Evolutionary conservation across 2,329 filamentous ascomycete species (phyloP).

Genomic region (Xylariaceae sp.): DNA sequence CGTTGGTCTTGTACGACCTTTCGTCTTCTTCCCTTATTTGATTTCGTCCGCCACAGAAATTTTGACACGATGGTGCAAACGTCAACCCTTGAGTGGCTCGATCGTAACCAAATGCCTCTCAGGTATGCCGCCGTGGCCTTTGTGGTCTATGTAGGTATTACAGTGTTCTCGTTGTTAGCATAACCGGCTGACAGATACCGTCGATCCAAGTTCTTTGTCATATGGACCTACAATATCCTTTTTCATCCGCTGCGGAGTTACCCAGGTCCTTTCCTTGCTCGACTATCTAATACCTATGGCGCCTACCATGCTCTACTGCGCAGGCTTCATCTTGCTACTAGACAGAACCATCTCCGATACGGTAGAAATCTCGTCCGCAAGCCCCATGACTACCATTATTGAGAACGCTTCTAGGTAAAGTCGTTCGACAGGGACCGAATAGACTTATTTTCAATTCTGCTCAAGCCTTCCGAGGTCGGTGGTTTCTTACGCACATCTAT

Average conservation of each 20-base stretch:
- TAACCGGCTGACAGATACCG: too few species aligned
- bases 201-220: too few species aligned
- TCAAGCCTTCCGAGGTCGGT: constrained; percentile 4
- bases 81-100: too few species aligned
- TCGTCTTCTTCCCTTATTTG: too few species aligned
- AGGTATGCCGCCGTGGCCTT: too few species aligned
- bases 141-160: too few species aligned
- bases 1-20: too few species aligned
- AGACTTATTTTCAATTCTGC: constrained; percentile 6
- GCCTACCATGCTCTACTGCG: neutral
- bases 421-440: constrained; percentile 3
- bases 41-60: too few species aligned
- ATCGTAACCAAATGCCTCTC: too few species aligned
- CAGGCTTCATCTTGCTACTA: neutral
- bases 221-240: too few species aligned
- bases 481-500: neutral
- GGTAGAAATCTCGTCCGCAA: neutral
- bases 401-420: neutral
- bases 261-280: neutral
- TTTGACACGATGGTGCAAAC: too few species aligned
- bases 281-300: neutral
- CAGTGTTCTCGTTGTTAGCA: too few species aligned
- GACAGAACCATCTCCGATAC: neutral
- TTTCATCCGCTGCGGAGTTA: neutral
- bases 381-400: neutral